Base-by-base conservation (phyloP, 495 filamentous ascomycete species). In the Poronia punctata region DNA sequence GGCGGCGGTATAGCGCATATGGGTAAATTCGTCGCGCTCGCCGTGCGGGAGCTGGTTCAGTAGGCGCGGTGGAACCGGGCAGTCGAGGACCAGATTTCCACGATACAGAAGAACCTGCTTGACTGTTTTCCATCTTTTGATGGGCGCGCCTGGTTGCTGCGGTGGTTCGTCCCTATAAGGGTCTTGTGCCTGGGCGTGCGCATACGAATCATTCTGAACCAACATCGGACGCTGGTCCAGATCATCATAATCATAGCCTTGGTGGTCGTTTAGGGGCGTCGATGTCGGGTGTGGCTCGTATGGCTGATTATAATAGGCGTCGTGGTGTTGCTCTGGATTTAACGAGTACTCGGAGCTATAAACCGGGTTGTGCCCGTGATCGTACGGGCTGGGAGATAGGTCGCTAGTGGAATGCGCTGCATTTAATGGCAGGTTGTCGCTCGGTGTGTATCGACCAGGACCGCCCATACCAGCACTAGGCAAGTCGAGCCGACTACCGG, bases 91-190 rank as follows among this genome's bases (percentile, higher is more conserved):
- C 50, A 99, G 75, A 62, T 99, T 97, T 30, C 93, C 93, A 49
- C 92, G 84, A 73, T 94, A 97, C 26, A 99, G 65, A 50, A 93
- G 86, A 19, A 97, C 89, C 71, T 96, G 88, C 61, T 97, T 99
- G 14, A 97, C 90, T 4, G 93, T 97, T 70, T 97, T 97, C 87
- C 87, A 96, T 58, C 93, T 78, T 55, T 84, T 80, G 50, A 97
- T 80, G 3, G 50, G 66, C n/a, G 68, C 78, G 25, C 28, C 37
- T n/a, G 78, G 75, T 28, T 71, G 77, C 5, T 77, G 76, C 1
- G 38, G 65, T 53, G 42, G 56, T 23, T 62, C 63, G 37, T 76
- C 72, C 18, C 56, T 54, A 49, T 72, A 75, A n/a, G 66, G 64
- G 14, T 69, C 71, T 53, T 50, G 59, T 12, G 50, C 46, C 41